Conservation (phyloP, 139 green algal species). For the Chlamydomonas incerta region DNA sequence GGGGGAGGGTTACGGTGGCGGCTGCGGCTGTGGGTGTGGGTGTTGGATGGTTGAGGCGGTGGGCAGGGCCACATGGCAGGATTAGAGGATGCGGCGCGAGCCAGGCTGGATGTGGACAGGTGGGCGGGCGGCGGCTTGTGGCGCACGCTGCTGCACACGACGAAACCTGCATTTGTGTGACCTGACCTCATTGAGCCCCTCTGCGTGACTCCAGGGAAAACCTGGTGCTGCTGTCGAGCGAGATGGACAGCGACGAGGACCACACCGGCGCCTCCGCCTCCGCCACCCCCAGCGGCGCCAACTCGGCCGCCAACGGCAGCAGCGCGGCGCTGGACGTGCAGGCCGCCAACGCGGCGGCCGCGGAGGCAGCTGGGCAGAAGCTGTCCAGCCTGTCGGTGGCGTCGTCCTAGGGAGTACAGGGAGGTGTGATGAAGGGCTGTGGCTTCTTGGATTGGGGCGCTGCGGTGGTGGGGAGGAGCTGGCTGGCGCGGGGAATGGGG, state of each 20-base stretch:
- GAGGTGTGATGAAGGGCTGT: no score
- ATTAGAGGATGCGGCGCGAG: no score
- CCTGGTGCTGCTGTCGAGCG: constrained; percentile 35
- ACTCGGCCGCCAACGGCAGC: not conserved
- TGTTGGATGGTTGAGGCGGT: not conserved
- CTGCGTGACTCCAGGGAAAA: constrained; percentile 7
- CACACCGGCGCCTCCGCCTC: not conserved
- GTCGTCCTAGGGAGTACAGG: not conserved
- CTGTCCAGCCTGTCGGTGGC: not conserved
- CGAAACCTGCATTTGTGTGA: no score
- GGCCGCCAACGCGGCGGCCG: not conserved
- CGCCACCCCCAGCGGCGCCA: not conserved
- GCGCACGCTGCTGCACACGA: no score
- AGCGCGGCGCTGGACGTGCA: not conserved
- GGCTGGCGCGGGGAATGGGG: no score
- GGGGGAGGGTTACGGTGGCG: not conserved
- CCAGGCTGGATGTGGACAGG: no score
- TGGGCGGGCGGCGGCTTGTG: no score
- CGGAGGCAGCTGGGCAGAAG: not conserved
- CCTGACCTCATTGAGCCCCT: no score
- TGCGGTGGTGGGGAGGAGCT: no score
- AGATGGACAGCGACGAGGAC: constrained; percentile 41
- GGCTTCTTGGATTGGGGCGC: no score
- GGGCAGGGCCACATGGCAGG: not conserved
- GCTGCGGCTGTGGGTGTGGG: not conserved